These are phyloP conservation scores for Tripterygium wilfordii DNA, from an alignment of 177 flowering plant species.

Conservation along the genomic window DNA sequence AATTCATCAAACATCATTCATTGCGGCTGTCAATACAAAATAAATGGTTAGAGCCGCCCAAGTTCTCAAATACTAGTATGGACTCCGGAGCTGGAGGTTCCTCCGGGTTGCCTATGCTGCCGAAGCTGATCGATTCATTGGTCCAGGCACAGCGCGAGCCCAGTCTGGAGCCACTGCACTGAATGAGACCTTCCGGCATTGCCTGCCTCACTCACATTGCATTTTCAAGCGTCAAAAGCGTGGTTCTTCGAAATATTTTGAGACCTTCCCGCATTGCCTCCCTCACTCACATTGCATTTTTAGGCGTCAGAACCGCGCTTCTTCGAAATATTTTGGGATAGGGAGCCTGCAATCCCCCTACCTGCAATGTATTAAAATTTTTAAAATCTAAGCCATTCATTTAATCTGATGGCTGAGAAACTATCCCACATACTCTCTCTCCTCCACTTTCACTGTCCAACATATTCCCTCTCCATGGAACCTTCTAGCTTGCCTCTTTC, in stretches of 20 bases:
- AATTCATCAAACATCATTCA: too few species aligned
- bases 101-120: slow-evolving; percentile 29
- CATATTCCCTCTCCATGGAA: too few species aligned
- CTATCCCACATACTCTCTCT: too few species aligned
- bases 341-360: too few species aligned
- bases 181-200: slow-evolving; percentile 61
- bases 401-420: too few species aligned
- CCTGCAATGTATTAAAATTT: too few species aligned
- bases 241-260: slow-evolving; percentile 60
- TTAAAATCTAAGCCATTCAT: too few species aligned
- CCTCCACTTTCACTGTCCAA: too few species aligned
- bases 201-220: slow-evolving; percentile 60
- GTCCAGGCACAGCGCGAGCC: slow-evolving; percentile 44
- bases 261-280: slow-evolving; percentile 45
- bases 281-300: slow-evolving; percentile 24
- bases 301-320: too few species aligned
- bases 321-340: too few species aligned
- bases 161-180: slow-evolving; percentile 61
- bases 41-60: background rate
- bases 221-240: slow-evolving; percentile 60
- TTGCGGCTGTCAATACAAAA: background rate
- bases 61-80: background rate
- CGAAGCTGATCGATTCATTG: slow-evolving; percentile 56
- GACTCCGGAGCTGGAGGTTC: background rate
- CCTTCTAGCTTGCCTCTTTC: too few species aligned